Base-by-base conservation (phyloP, 352 stramenopile genomes). In the Phytopythium vexans region DNA sequence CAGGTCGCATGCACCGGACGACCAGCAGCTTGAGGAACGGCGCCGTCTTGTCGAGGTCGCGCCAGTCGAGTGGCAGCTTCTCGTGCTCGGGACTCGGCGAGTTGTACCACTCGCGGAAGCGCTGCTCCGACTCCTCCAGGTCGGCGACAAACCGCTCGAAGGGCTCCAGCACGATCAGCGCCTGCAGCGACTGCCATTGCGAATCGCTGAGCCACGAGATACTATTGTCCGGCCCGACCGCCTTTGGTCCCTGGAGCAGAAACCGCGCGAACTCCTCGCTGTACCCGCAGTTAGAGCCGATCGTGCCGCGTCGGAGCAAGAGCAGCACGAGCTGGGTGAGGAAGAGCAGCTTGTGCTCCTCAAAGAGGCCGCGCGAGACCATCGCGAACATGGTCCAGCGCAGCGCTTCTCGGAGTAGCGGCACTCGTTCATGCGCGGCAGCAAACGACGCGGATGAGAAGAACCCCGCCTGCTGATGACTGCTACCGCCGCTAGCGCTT, bases 21-120 rank as follows among this genome's bases (percentile, higher is more conserved):
- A 98, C 90, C 8, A 99, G 67, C 49, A 99, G 64, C 67, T 98
- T 98, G 33, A 94, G 61, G 60, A 98, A 97, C 2, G 91, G 88
- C 12, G 78, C 72, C 3, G 67, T 72, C 51, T 96, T 95, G 64
- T 98, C 92, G 8, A 98, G 68, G 34, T 97, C 89, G 8, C 89
- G 79, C 91, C 89, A 98, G 53, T 97, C 87, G 8, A 97, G 55
- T 1, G 92, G 92, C 1, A 98, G 62, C 52, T 96, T 96, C 53
- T 98, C 92, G 2, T 67, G 60, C 62, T 98, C 92, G 1, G 92
- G 91, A 2, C 62, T 78, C 0, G 79, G 66, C 0, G 77, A 72
- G 56, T 96, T 95, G 68, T 95, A 97, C 92, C 92, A 98, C 68
- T 98, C 92, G 6, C 71, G 66, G 64, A 98, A 97, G 8, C 92